Conservation (phyloP, 2,329 filamentous ascomycete genomes). For the Trichocomaceae sp. region DNA sequence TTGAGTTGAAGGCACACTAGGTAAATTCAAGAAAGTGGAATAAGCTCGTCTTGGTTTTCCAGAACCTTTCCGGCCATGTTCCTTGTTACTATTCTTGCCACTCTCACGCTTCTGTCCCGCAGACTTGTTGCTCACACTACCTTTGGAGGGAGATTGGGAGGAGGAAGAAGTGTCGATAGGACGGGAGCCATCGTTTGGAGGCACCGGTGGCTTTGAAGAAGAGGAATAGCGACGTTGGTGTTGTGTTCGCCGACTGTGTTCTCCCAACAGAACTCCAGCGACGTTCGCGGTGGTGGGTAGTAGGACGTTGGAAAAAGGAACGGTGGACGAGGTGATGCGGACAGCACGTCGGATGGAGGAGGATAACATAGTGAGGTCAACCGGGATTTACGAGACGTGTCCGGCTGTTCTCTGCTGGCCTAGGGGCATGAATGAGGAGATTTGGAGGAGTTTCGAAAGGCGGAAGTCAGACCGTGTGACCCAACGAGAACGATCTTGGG, state of each 20-base stretch:
- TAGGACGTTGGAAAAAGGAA: conserved; percentile 28
- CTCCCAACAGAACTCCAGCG: conserved; percentile 7
- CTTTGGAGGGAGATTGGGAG: conserved; percentile 30
- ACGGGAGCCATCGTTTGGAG: conserved; percentile 41
- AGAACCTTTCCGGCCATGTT: background rate
- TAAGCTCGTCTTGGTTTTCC: conserved; percentile 30
- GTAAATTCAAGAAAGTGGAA: conserved; percentile 38
- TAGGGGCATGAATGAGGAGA: background rate
- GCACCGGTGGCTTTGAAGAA: conserved; percentile 43
- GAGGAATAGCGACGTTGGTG: conserved; percentile 45
- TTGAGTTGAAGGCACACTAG: conserved; percentile 45
- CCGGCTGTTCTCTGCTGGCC: background rate
- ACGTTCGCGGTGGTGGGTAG: conserved; percentile 22
- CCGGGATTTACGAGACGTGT: conserved; percentile 5
- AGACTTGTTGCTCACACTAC: conserved; percentile 16
- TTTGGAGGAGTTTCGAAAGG: conserved; percentile 1
- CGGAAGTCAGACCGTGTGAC: conserved; percentile 12
- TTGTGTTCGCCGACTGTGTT: conserved; percentile 11
- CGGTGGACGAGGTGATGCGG: conserved; percentile 24
- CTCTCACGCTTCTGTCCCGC: conserved; percentile 31
- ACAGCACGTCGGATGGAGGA: conserved; percentile 42
- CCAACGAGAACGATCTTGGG: background rate
- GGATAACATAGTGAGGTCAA: conserved; percentile 35
- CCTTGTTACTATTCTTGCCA: background rate
- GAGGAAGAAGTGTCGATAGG: conserved; percentile 33